Evolutionary conservation across 2,329 filamentous ascomycete genomes (phyloP).

Genomic region (Nigrograna mackinnonii): DNA sequence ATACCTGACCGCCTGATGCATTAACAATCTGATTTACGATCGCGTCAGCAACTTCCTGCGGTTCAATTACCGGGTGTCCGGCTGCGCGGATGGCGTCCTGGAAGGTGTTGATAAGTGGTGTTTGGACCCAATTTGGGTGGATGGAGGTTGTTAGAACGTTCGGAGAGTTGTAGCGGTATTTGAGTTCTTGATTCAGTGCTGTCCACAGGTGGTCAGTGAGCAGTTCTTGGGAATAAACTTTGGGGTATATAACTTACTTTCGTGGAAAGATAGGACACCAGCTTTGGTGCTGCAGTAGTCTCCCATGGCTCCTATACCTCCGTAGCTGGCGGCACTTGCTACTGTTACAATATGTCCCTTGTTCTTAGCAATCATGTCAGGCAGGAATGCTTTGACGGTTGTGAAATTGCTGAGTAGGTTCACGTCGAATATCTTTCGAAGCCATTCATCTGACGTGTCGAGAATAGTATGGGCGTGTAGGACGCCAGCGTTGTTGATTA

Average conservation of each 20-base stretch:
- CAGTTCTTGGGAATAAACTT: background rate
- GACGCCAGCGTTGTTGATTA: constrained; percentile 43
- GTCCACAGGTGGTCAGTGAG: constrained; percentile 12
- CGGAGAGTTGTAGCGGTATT: constrained; percentile 41
- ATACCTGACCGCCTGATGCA: constrained; percentile 44
- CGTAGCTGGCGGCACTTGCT: constrained; percentile 57
- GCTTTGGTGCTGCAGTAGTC: constrained; percentile 59
- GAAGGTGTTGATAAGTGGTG: constrained; percentile 41
- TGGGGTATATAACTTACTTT: constrained; percentile 39
- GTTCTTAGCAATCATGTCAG: constrained; percentile 37
- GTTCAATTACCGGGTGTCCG: constrained; percentile 38
- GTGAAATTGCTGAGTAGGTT: constrained; percentile 42
- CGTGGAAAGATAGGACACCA: constrained; percentile 57
- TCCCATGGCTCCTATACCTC: constrained; percentile 51
- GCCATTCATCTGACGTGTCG: constrained; percentile 28
- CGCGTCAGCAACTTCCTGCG: constrained; percentile 43
- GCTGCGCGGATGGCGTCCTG: constrained; percentile 33
- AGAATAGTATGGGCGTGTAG: constrained; percentile 33
- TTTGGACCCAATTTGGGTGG: constrained; percentile 47
- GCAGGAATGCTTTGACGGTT: constrained; percentile 38
- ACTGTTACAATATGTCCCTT: constrained; percentile 61
- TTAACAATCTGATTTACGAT: constrained; percentile 46
- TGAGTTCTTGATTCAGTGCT: constrained; percentile 44
- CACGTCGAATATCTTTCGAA: constrained; percentile 39
- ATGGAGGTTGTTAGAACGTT: constrained; percentile 47